A percentile compares a stretch with the other conserved stretches of the same genome.
These are phyloP conservation scores for Nakazawaea ernobii DNA, from an alignment of 805 yeast genomes.

Conservation along the genomic window DNA sequence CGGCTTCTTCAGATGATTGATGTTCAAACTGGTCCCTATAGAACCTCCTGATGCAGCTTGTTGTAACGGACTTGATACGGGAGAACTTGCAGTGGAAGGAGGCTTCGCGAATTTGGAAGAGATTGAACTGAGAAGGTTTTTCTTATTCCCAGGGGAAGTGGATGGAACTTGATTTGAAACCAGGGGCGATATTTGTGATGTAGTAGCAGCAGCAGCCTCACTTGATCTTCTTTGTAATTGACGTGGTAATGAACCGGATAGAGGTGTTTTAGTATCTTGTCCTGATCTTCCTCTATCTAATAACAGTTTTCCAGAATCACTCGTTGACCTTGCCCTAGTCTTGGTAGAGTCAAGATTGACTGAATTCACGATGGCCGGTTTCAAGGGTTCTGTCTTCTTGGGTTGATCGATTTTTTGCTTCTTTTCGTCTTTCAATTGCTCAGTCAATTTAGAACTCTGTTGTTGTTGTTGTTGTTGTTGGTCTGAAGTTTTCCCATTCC, in stretches of 20 bases:
- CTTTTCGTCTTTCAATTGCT: constrained; percentile 1
- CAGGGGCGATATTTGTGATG: not conserved
- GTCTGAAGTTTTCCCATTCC: constrained; percentile 12
- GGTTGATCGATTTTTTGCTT: not conserved
- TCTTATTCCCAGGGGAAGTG: constrained; percentile 15
- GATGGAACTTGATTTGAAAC: not conserved
- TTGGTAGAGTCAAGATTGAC: not conserved
- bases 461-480: constrained; percentile 2
- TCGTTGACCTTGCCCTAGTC: constrained; percentile 1
- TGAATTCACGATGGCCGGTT: constrained; percentile 6
- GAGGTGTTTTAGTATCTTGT: not conserved
- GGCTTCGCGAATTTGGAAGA: constrained; percentile 26
- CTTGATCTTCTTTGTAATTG: constrained; percentile 4
- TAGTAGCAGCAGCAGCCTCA: not conserved
- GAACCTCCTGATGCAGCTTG: not conserved
- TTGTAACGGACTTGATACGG: constrained; percentile 1
- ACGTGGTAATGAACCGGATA: not conserved
- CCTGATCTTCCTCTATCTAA: not conserved
- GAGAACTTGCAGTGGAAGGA: not conserved
- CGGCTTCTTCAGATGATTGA: constrained; percentile 4
- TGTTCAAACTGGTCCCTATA: not conserved
- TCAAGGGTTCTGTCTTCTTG: constrained; percentile 8
- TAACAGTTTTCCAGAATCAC: constrained; percentile 3
- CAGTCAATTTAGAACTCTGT: constrained; percentile 3
- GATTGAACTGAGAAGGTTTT: constrained; percentile 25